These are phyloP conservation scores for Gossypium australe DNA, from an alignment of 345 rosid genomes.

Conservation along the genomic window DNA sequence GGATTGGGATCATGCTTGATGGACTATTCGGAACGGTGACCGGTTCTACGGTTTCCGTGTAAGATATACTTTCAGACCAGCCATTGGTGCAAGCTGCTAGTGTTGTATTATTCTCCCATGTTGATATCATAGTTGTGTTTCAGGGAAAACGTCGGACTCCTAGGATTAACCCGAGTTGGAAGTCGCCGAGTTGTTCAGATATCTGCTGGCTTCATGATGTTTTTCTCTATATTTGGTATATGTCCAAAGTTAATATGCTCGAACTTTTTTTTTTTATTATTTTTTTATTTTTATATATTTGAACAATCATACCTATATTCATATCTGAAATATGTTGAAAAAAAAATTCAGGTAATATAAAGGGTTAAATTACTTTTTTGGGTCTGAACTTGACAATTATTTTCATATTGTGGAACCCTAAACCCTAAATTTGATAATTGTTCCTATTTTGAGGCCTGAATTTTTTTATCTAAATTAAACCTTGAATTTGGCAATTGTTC, in stretches of 20 bases:
- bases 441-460: no score
- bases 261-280: no score
- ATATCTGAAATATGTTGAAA: no score
- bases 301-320: no score
- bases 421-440: no score
- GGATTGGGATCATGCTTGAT: constrained; percentile 81
- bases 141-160: constrained; percentile 97
- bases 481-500: no score
- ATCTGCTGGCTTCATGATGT: constrained; percentile 95
- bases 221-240: constrained; percentile 76
- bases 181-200: constrained; percentile 97
- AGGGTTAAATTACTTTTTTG: no score
- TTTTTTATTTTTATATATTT: no score
- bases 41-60: constrained; percentile 93
- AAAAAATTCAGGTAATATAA: no score
- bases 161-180: constrained; percentile 91
- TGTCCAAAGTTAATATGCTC: neutral
- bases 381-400: no score
- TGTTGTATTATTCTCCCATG: neutral
- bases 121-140: constrained; percentile 9
- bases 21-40: constrained; percentile 95
- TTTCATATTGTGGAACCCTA: no score
- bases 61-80: constrained; percentile 25
- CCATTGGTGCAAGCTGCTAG: constrained; percentile 3
- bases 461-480: no score